These are phyloP conservation scores for Cyclostephanos invisitatus DNA, from an alignment of 108 stramenopile species.

Conservation along the genomic window DNA sequence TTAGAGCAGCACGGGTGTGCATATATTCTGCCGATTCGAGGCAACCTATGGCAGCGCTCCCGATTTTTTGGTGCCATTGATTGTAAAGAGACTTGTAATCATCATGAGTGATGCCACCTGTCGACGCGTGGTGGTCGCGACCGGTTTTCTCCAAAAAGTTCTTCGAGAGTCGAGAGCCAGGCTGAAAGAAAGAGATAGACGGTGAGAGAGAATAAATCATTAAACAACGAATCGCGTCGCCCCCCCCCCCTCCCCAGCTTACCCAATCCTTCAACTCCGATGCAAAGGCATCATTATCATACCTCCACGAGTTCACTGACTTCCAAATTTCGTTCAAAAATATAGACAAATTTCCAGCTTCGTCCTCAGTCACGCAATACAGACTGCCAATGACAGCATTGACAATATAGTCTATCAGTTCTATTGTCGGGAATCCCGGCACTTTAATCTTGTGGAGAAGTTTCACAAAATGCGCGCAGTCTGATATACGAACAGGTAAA, in stretches of 20 bases:
- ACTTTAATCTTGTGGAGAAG: conserved; percentile 77
- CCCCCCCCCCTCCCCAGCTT: neutral
- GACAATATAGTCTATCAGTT: conserved; percentile 69
- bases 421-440: conserved; percentile 77
- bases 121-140: conserved; percentile 31
- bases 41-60: conserved; percentile 65
- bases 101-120: conserved; percentile 49
- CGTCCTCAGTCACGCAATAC: conserved; percentile 85
- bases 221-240: neutral
- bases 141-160: conserved; percentile 36
- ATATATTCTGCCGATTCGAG: conserved; percentile 84
- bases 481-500: no score
- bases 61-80: conserved; percentile 80
- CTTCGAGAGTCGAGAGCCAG: conserved; percentile 38
- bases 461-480: conserved; percentile 72
- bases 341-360: conserved; percentile 81
- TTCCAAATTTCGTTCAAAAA: conserved; percentile 79
- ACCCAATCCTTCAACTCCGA: conserved; percentile 65
- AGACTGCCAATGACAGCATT: conserved; percentile 62
- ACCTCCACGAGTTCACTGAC: conserved; percentile 74
- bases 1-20: conserved; percentile 73
- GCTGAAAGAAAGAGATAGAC: conserved; percentile 10
- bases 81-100: conserved; percentile 69
- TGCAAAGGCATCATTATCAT: conserved; percentile 74
- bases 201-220: neutral